Evolutionary conservation across 2,329 filamentous ascomycete genomes (phyloP).

Genomic region (Chaetomium sp.): DNA sequence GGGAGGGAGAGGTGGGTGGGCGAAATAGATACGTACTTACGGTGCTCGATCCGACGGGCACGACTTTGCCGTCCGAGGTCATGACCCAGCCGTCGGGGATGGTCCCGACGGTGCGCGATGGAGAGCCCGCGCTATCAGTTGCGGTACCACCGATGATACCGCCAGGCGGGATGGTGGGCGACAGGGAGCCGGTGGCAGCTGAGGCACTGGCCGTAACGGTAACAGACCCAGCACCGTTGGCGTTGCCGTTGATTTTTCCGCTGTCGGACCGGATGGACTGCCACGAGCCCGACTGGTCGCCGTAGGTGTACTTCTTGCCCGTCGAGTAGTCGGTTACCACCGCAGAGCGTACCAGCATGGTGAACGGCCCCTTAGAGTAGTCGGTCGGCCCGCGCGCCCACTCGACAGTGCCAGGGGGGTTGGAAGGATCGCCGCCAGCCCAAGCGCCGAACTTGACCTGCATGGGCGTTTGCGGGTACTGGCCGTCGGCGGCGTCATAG

Average conservation of each 20-base stretch:
- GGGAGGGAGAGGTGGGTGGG: neutral
- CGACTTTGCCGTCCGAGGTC: conserved; percentile 69
- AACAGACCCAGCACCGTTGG: conserved; percentile 46
- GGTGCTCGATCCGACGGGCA: conserved; percentile 55
- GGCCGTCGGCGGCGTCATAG: conserved; percentile 60
- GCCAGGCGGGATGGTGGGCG: conserved; percentile 63
- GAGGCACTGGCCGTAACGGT: conserved; percentile 52
- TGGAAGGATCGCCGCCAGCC: conserved; percentile 81
- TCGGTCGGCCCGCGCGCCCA: conserved; percentile 87
- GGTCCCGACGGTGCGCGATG: conserved; percentile 39
- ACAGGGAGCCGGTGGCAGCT: conserved; percentile 54
- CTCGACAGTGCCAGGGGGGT: conserved; percentile 72
- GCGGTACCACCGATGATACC: conserved; percentile 58
- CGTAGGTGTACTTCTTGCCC: conserved; percentile 76
- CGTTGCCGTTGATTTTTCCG: conserved; percentile 66
- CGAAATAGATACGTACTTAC: conserved; percentile 18
- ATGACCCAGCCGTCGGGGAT: conserved; percentile 79
- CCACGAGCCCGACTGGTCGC: conserved; percentile 72
- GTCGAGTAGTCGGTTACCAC: conserved; percentile 88
- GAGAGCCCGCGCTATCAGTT: conserved; percentile 43
- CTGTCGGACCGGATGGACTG: conserved; percentile 74
- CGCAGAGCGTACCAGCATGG: conserved; percentile 74
- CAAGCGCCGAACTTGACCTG: conserved; percentile 87
- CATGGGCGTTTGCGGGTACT: conserved; percentile 96
- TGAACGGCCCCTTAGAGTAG: conserved; percentile 76